Conservation (phyloP, 192 early-diverging fungal species). For the Backusella mclennaniae region DNA sequence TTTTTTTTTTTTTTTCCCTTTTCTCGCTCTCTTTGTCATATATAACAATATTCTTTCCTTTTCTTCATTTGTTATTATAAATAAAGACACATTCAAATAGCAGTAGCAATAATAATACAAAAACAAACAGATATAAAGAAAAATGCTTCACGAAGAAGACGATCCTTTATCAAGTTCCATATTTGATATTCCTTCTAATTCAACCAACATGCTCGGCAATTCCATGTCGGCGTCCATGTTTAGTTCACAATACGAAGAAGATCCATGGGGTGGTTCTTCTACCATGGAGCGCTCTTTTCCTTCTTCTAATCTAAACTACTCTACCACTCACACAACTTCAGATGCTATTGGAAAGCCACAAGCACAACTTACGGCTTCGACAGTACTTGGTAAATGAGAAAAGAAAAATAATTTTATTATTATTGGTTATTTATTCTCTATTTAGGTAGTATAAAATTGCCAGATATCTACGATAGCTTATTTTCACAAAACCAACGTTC, state of each 20-base stretch:
- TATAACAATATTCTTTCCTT: neutral
- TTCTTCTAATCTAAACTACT: constrained; percentile 14
- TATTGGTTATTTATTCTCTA: neutral
- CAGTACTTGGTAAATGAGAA: neutral
- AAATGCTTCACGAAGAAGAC: constrained; percentile 31
- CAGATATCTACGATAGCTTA: constrained; percentile 42
- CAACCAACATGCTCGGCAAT: constrained; percentile 10
- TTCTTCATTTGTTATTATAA: neutral
- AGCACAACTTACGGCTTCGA: neutral
- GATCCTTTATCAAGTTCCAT: constrained; percentile 26
- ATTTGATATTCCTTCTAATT: constrained; percentile 22
- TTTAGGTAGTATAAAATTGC: constrained; percentile 46
- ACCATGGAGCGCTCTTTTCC: constrained; percentile 20
- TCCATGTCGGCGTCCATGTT: constrained; percentile 27
- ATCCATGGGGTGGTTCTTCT: constrained; percentile 29
- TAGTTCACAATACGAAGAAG: constrained; percentile 28
- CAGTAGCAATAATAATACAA: neutral
- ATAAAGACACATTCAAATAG: neutral
- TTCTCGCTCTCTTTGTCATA: neutral
- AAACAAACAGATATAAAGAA: neutral
- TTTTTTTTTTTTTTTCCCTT: neutral
- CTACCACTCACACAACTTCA: neutral
- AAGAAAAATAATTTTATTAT: neutral
- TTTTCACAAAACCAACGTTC: constrained; percentile 40
- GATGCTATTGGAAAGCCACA: neutral